Base-by-base conservation (phyloP, 2,329 filamentous ascomycete genomes). In the Aspergillus amoenus region DNA sequence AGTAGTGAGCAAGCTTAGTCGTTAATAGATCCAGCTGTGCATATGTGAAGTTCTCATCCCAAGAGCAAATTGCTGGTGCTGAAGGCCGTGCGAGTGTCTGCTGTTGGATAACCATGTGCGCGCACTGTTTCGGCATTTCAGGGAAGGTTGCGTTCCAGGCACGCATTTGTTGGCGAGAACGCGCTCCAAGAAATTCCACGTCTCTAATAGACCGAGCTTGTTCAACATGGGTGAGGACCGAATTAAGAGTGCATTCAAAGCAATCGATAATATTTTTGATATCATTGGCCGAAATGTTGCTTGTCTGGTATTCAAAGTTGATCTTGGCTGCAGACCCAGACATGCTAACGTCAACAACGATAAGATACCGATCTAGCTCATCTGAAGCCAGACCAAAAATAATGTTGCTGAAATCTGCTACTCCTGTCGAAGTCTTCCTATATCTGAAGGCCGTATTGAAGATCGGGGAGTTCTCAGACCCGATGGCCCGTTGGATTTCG, bases 281-380 rank as follows among this genome's bases (percentile, higher is more conserved):
- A 24, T 73, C 66, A 22, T 56, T 59, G 4, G 61, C 55, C 46
- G 81, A 80, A 22, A 88, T 75, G 21, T 80, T 72, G 42, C 78
- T 76, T 0, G 79, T 77, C n/a, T 83, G 77, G 3, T 75, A 72
- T 34, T 79, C 79, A 21, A 88, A 76, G 52, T 84, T 80, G 2
- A 74, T 67, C 21, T 87, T 73, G 3, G 82, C 81, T 5, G 61
- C 61, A 7, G 62, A 54, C 9, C 61, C 56, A 15, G 66, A 68
- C 6, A 68, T 62, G n/a, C 64, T 63, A 2, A 69, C 67, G 24
- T 68, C 65, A 9, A 74, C 61, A 6, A 61, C 52, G 17, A 74
- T 64, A n/a, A 69, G 63, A 32, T 66, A 70, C 17, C 59, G 43
- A 17, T 55, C 64, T 4, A 47, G 6, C 15, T 50, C 40, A 2